Percentiles rank a stretch among this genome's conserved stretches.
Evolutionary conservation across 352 stramenopile genomes (phyloP).

Genomic region (Phytopythium delawarense): DNA sequence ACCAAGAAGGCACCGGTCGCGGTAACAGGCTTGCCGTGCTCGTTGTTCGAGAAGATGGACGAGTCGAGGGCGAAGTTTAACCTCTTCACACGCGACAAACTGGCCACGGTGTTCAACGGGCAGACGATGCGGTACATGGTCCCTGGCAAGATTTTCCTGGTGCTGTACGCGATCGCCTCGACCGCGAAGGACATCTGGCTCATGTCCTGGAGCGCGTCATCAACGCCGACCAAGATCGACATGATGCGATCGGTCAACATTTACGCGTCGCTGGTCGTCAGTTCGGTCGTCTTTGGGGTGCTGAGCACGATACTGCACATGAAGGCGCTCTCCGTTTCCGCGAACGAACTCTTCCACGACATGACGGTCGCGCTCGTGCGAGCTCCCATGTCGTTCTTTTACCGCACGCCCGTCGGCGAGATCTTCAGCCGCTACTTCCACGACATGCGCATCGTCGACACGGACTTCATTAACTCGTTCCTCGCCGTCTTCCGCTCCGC

Average conservation of each 20-base stretch:
- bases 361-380: constrained; percentile 39
- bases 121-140: constrained; percentile 22
- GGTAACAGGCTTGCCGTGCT: not conserved
- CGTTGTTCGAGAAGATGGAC: not conserved
- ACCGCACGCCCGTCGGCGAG: constrained; percentile 36
- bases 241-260: constrained; percentile 26
- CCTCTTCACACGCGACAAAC: constrained; percentile 6
- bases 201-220: constrained; percentile 32
- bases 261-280: constrained; percentile 30
- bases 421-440: constrained; percentile 45
- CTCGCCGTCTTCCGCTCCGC: constrained; percentile 29
- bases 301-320: constrained; percentile 29
- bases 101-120: not conserved
- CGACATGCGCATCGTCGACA: constrained; percentile 28
- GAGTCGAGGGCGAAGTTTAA: constrained; percentile 20
- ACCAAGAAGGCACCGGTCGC: constrained; percentile 2
- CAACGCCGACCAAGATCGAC: not conserved
- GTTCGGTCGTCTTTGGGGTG: constrained; percentile 29
- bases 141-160: constrained; percentile 23
- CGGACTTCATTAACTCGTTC: constrained; percentile 20
- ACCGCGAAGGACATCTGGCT: constrained; percentile 33
- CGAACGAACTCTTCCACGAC: constrained; percentile 34
- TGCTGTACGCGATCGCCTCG: constrained; percentile 23
- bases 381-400: constrained; percentile 42
- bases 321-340: constrained; percentile 25